Evolutionary conservation across 768 basidiomycete genomes (phyloP), one percentile per base, ranked within the genome.

Genomic region (Mycena crocata): DNA sequence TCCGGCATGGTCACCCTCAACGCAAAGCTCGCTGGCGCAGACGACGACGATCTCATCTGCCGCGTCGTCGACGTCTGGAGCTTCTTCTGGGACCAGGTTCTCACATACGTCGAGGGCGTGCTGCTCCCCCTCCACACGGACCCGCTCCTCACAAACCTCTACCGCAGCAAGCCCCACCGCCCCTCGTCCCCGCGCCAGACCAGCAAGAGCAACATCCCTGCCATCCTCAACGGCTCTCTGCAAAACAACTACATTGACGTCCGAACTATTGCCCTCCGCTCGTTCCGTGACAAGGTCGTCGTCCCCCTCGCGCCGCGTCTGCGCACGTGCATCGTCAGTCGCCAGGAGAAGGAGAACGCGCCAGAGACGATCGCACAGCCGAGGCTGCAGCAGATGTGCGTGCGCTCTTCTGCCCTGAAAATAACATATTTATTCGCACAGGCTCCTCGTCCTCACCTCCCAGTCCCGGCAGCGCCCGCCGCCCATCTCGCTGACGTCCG

Each of bases 1-100:
- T 86, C 89, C 2, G 96, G 96, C 14, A 98, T 97, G 94, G 87
- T 95, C 56, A 98, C 95, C 3, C 84, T 98, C 28, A 95, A 94
- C 70, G 89, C 94, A 0, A 96, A 94, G 72, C 83, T 98, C 7
- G 82, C 85, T 32, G 89, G 86, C 5, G 81, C 92, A 12, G 92
- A 95, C 30, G 95, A 96, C 45, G 90, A 91, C 40, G 88, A 91
- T 73, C 83, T 98, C 19, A 81, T 96, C 7, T 82, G 82, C 6
- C 85, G 94, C 31, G 85, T 97, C 21, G 93, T 95, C 2, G 95
- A 96, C 71, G 84, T 93, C 21, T 98, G 96, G 95, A 87, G 86
- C 17, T 96, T 97, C 83, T 98, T 98, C 79, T 97, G 93, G 92
- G 92, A 92, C 71, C 90, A 93, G 66, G 90, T 95, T 30, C 81